Base-by-base conservation (phyloP, 2,329 filamentous ascomycete genomes). In the Epichloe gansuensis region DNA sequence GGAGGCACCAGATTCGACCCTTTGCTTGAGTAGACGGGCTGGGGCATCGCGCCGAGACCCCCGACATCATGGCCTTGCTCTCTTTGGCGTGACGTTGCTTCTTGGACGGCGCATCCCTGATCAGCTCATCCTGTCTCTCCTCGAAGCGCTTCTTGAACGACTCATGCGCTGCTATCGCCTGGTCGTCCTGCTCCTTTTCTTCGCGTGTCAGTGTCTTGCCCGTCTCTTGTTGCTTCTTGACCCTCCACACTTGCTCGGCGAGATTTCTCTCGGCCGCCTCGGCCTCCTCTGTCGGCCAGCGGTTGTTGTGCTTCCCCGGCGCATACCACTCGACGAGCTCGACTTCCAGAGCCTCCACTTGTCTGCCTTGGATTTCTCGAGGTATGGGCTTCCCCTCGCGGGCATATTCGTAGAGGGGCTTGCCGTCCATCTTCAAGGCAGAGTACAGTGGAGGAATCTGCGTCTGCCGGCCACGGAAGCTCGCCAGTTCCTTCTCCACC, bases 331-430 rank as follows among this genome's bases (percentile, higher is more conserved):
- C 88, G 7, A 94, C 64, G 54, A 97, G 68, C 65, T 94, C 87
- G 59, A 96, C 68, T 39, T 90, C 80, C 46, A 78, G 69, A 0
- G 95, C 88, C 50, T 88, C 82, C 41, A 97, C 88, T 2, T 86
- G 80, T 53, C 91, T 75, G 51, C 86, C 81, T 65, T 90, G 77
- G 54, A 98, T 93, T 66, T 95, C 86, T 52, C 85, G 76, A 0
- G 93, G 93, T 15, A 95, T 84, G 38, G 88, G 81, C 63, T 86
- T 89, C 15, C 93, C 93, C 66, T 91, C 88, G 48, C 93, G 79
- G 21, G 93, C 93, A 68, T 97, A 97, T 70, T 98, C 91, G 66
- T 98, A 98, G 48, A 96, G 76, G 37, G 88, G 86, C 74, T 96
- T 96, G 2, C 93, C 93, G 59, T 96, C 81, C 68, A 96, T 88